phyloP scores from a whole-genome alignment of 768 basidiomycete species.

The Rhodotorula babjevae region DNA sequence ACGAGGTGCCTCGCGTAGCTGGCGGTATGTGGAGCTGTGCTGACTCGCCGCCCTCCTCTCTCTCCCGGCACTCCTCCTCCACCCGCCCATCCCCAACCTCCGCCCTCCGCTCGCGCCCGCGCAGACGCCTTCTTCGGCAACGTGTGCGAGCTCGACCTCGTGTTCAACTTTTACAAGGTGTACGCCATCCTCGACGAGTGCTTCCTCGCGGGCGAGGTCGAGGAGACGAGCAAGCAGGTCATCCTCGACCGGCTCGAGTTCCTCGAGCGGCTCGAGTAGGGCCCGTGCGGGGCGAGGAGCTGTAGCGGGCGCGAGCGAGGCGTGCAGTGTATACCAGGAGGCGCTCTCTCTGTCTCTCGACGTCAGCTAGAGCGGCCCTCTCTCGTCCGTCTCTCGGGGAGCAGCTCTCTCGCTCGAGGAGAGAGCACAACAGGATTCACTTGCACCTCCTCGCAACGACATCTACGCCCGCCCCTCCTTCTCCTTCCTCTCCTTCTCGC shows the following conservation, averaged over 20 bases:
- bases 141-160: slow-evolving; percentile 87
- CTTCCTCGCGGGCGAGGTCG: slow-evolving; percentile 95
- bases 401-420: too few relatives aligned
- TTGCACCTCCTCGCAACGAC: too few relatives aligned
- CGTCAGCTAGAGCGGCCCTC: too few relatives aligned
- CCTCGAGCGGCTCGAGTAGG: slow-evolving; percentile 62
- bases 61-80: neutral
- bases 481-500: neutral
- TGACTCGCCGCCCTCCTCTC: neutral
- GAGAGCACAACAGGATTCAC: too few relatives aligned
- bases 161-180: slow-evolving; percentile 99
- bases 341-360: too few relatives aligned
- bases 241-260: slow-evolving; percentile 84
- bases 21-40: too few relatives aligned
- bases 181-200: slow-evolving; percentile 98
- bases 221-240: slow-evolving; percentile 96
- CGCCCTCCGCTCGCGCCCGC: neutral
- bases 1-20: too few relatives aligned
- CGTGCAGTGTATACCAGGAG: neutral
- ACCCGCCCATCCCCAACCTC: neutral
- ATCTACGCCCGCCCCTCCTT: neutral
- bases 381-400: too few relatives aligned
- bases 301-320: too few relatives aligned
- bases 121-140: slow-evolving; percentile 97
- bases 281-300: neutral